These are phyloP conservation scores for Coemansia sp. DNA, from an alignment of 192 early-diverging fungal genomes.

Conservation along the genomic window DNA sequence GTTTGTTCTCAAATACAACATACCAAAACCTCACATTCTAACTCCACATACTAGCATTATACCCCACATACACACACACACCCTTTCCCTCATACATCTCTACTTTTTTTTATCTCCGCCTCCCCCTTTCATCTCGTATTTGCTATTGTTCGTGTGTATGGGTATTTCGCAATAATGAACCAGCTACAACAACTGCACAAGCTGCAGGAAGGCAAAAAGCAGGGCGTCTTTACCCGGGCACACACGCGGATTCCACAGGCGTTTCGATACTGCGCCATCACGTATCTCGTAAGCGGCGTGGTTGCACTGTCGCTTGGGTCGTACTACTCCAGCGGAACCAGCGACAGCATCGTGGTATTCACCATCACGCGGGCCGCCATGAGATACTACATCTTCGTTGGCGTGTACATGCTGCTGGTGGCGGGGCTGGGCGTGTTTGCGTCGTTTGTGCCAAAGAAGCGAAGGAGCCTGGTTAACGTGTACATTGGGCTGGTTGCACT, in stretches of 20 bases:
- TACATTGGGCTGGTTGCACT: conserved; percentile 18
- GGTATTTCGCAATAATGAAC: background rate
- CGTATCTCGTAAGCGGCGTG: conserved; percentile 19
- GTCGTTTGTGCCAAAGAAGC: conserved; percentile 30
- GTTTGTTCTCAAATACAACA: too few relatives aligned
- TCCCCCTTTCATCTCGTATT: background rate
- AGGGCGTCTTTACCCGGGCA: background rate
- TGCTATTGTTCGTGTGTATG: background rate
- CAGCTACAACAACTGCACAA: background rate
- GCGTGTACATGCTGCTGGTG: conserved; percentile 23
- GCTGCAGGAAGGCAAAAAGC: background rate
- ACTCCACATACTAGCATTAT: too few relatives aligned
- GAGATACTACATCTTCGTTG: conserved; percentile 31
- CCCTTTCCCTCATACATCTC: background rate
- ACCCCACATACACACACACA: too few relatives aligned
- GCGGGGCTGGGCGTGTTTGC: conserved; percentile 27
- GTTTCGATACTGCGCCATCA: conserved; percentile 10
- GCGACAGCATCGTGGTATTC: conserved; percentile 17
- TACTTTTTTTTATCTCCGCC: conserved; percentile 8
- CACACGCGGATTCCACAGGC: background rate
- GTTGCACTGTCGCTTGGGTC: conserved; percentile 22
- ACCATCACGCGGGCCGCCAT: conserved; percentile 23
- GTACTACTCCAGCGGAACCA: conserved; percentile 27
- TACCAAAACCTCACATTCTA: too few relatives aligned
- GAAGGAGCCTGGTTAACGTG: conserved; percentile 22